Evolutionary conservation across 257 asterid genomes (phyloP), one percentile per base, ranked within the genome.

Genomic region (Eucommia ulmoides): DNA sequence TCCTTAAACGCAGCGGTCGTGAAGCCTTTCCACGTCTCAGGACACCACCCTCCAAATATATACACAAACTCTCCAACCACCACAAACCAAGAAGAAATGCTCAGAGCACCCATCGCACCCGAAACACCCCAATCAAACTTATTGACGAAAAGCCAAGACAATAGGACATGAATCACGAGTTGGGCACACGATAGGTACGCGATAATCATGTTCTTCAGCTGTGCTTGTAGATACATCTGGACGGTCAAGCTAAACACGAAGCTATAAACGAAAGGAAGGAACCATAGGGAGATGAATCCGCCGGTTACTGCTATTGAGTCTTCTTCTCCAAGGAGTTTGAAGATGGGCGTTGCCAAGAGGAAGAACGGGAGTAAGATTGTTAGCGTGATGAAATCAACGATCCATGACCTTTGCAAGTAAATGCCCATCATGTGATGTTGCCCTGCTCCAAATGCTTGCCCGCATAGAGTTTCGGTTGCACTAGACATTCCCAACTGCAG

Each of bases 401-500:
- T 51, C 97, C 97, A 88, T 9, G 97, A 88, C 29, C 97, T 62
- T 56, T 88, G 97, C 77, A 88, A 72, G 84, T 81, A 88, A 59
- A 88, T 70, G 0, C 97, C 95, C 92, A 88, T 73, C 97, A 88
- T 88, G 48, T 88, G 97, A 66, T 74, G 45, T 46, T 88, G 97
- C 55, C 78, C 83, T 23, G 97, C 97, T 44, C 97, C 97, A 50
- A 21, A 83, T 26, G 97, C 92, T 77, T 88, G 97, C 51, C 97
- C 97, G 38, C 97, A 88, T 0, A 88, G 88, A 16, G 97, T 88
- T 59, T 88, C 97, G 1, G 97, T 88, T 24, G 97, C 97, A 71
- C 97, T 88, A 6, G 97, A 83, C 97, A 88, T 88, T 56, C 97
- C 97, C 54, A 88, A 62, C 97, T 88, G 80, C 56, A 52, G 38